Evolutionary conservation across 441 rosid genomes (phyloP), one percentile per base, ranked within the genome.

Genomic region (Brassica balearica): DNA sequence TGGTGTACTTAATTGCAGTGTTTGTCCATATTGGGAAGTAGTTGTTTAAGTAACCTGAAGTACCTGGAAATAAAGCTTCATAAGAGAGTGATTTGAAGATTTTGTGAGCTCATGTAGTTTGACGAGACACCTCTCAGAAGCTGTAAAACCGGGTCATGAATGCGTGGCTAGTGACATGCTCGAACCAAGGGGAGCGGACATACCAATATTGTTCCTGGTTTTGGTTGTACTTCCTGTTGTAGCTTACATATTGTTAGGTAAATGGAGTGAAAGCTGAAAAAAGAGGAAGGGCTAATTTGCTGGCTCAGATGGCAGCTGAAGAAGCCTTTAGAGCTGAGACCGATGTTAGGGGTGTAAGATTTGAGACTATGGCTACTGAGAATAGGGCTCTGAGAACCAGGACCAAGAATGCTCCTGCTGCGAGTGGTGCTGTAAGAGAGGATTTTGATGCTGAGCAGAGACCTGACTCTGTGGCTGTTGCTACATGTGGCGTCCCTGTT

Each of bases 121-220:
- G 61, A 53, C 11, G 71, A 75, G 81, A 78, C 77, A 80, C 78
- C 11, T 81, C 73, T 79, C 74, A 61, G 51, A 78, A 72, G 83
- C 20, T 76, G 77, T 72, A 63, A 73, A 60, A 12, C 55, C 80
- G 84, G 94, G 97, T 85, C 85, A 93, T 93, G 96, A 91, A 88
- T 83, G 86, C 83, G 91, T 86, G 88, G 82, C 84, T 80, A 81
- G 77, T 91, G 92, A 85, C 91, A 92, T 92, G 97, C 96, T 93
- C 66, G 90, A 93, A 87, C 94, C 97, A 88, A 91, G 92, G 92
- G 96, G 85, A 87, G 90, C 90, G 77, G 94, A 91, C 77, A 70
- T 93, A 82, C 94, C 93, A 58, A 77, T 82, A 83, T 80, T 91
- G 77, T 88, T 93, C 85, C 84, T 93, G 77, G 88, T 88, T 82